Base-by-base conservation (phyloP, 2,329 filamentous ascomycete genomes). In the Botrytis squamosa region DNA sequence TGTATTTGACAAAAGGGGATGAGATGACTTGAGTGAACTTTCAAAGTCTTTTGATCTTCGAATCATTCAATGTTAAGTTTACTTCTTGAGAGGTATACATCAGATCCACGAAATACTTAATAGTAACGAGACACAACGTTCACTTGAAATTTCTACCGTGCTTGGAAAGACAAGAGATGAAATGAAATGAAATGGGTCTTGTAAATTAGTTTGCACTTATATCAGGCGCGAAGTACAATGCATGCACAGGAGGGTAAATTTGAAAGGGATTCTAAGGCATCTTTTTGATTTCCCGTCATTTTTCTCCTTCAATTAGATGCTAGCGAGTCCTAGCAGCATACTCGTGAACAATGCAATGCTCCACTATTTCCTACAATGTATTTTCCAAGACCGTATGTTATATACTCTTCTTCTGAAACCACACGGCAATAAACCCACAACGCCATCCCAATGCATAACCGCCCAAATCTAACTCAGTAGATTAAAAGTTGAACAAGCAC, bases 401-500 rank as follows among this genome's bases (percentile, higher is more conserved):
- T 65, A 55, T 69, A 44, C 38, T 57, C 66, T 44, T 42, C 10
- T 38, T 42, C 36, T 44, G 36, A 69, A 25, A 8, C 33, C 40
- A 71, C 25, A 44, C 18, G 18, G n/a, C 60, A 68, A 36, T 52
- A 62, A 59, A 29, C 49, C 18, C 49, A 36, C 55, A 76, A 76
- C 75, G 72, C 75, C 75, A 57, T 38, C 70, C 72, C 66, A 76
- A 74, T 74, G 75, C 74, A 67, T 59, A 42, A 42, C 12, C 49
- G 29, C 70, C 25, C 20, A 55, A 36, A 36, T 40, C 36, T 67
- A 66, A 33, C 20, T 57, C 57, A 59, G 7, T 40, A 40, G 38
- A n/a, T 57, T 82, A 95, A 78, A 95, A 90, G 80, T 93, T 89
- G 88, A 92, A 95, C 42, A 84, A 82, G 77, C 90, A 90, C 85